Evolutionary conservation across 345 rosid species (phyloP), one percentile per base, ranked within the genome.

Genomic region (Gossypium thurberi): DNA sequence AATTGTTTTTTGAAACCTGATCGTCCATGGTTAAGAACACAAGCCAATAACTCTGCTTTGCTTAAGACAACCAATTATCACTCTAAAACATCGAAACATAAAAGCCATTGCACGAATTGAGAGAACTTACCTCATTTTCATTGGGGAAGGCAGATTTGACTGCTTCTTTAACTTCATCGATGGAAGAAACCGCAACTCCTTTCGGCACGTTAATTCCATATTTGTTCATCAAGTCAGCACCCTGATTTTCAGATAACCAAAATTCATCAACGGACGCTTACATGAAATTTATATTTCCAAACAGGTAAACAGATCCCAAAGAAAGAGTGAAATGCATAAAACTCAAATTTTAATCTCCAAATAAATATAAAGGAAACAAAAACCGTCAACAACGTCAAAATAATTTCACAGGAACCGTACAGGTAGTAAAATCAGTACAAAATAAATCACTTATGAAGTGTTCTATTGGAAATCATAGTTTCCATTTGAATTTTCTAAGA

Each of bases 201-300:
- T 79, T 94, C 0, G 98, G 99, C 33, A 92, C 99, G 70, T 92
- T 92, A 48, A 94, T 75, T 21, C 98, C 99, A 14, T 83, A 88
- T 80, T 89, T 92, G 33, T 89, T 76, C 98, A 92, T 95, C 82
- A 95, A 81, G 70, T 87, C 97, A 66, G 96, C 98, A 71, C 99
- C 99, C 97, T 95, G 62, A 55, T 55, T 71, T 44, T 28, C 50
- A 56, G 52, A 69, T 50, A 57, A 14, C 7, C 74, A 74, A 63
- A 69, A 21, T 15, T n/a, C 37, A 50, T 70, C 71, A 61, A 23
- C 62, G 8, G 13, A 10, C 11, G 53, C 17, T 55, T 28, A 64
- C 13, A 12, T 25, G n/a, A 26, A 62, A 37, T 2, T 15, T 17
- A 17, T 17, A 59, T 15, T 33, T 37, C 46, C 70, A 46, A n/a